Percentiles rank a stretch among this genome's conserved stretches.
These are phyloP conservation scores for Monosporascus ibericus DNA, from an alignment of 2,329 filamentous ascomycete species.

Conservation along the genomic window DNA sequence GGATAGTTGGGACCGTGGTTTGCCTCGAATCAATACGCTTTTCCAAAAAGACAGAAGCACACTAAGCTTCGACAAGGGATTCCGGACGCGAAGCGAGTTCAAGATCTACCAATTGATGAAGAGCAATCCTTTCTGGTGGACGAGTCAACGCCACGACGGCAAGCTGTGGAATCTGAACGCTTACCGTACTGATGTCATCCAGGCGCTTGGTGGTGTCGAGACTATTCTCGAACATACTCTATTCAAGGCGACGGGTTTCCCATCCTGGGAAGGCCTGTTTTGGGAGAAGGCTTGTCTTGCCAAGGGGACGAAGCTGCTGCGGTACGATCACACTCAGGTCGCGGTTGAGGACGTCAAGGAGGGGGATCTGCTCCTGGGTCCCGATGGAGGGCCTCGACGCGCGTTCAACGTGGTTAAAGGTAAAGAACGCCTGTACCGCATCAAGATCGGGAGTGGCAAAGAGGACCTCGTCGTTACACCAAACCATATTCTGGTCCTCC, in stretches of 20 bases:
- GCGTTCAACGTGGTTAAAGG: constrained; percentile 45
- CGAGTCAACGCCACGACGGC: constrained; percentile 91
- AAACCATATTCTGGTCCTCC: constrained; percentile 42
- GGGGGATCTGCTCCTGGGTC: constrained; percentile 42
- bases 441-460: constrained; percentile 32
- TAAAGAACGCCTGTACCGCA: constrained; percentile 40
- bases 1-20: constrained; percentile 95
- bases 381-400: constrained; percentile 39
- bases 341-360: constrained; percentile 43
- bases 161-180: constrained; percentile 97
- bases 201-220: constrained; percentile 92
- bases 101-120: constrained; percentile 99
- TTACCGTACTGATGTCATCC: constrained; percentile 94
- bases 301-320: constrained; percentile 37
- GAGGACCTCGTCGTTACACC: constrained; percentile 44
- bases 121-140: constrained; percentile 99
- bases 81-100: constrained; percentile 91
- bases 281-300: constrained; percentile 61
- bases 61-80: constrained; percentile 96
- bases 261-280: constrained; percentile 90
- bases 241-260: constrained; percentile 95
- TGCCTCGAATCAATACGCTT: constrained; percentile 95
- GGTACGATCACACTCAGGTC: constrained; percentile 36
- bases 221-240: constrained; percentile 95
- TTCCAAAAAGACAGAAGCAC: constrained; percentile 99